Evolutionary conservation across 495 filamentous ascomycete genomes (phyloP), one percentile per base, ranked within the genome.

Genomic region (Aspergillus olivimuriae): DNA sequence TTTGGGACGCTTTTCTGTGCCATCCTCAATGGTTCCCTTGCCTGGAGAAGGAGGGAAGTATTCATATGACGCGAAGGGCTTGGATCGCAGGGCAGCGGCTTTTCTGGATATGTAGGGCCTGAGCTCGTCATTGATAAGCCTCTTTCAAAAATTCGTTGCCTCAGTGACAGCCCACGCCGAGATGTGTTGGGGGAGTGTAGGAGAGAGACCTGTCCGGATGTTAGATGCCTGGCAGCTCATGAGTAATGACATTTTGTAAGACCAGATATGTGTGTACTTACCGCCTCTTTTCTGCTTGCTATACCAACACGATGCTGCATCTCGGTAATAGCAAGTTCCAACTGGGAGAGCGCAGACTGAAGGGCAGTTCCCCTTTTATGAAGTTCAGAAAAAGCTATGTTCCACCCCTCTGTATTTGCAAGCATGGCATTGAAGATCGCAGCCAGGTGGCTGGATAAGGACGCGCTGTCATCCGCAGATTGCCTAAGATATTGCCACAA

Each of bases 391-490:
- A 91, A 81, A 1, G 83, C 83, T 32, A 77, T 74, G 50, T 81
- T 80, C 88, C 88, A 94, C n/a, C 86, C 84, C 43, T 92, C 83
- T 21, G 84, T 79, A 52, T 94, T 94, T 20, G 85, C 80, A 47
- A 81, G 81, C 87, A 94, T 94, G 15, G 72, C 82, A 31, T 80
- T 74, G 51, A 82, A 89, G 14, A 92, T 82, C 33, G 83, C 77
- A 35, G 72, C 65, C 15, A 76, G 59, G 17, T 71, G 72, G 21
- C 65, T 56, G 4, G 69, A 51, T 21, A 64, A 44, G 17, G 72
- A 65, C 30, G 55, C 55, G 60, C 77, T 75, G 28, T 81, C 73
- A 34, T 80, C 69, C 22, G 84, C 74, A 3, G 80, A 53, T 34
- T 76, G 64, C 2, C 71, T 68, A 31, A 98, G 64, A 58, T 95